Evolutionary conservation across 2,329 filamentous ascomycete genomes (phyloP).

Genomic region (Fusarium illudens): DNA sequence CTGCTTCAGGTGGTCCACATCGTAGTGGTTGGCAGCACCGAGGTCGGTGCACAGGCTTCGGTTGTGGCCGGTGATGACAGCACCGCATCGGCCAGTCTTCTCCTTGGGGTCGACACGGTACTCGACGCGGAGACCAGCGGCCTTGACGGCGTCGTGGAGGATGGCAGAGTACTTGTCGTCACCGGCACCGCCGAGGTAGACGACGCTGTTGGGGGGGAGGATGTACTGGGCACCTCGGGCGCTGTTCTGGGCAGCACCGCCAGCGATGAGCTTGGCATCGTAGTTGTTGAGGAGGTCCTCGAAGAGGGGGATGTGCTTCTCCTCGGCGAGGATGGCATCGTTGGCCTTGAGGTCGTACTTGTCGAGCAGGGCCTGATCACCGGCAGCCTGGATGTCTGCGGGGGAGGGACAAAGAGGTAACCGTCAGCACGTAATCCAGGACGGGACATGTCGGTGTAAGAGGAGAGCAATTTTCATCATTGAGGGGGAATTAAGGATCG

Average conservation of each 20-base stretch:
- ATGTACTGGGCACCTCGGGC: conserved; percentile 97
- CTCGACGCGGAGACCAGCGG: conserved; percentile 90
- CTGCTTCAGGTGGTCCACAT: conserved; percentile 89
- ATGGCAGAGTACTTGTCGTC: conserved; percentile 95
- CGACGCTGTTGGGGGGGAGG: conserved; percentile 85
- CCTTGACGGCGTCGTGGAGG: conserved; percentile 83
- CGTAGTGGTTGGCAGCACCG: conserved; percentile 96
- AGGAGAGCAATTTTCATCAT: background rate
- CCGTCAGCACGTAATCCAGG: conserved; percentile 28
- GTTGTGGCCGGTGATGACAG: conserved; percentile 96
- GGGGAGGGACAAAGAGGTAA: conserved; percentile 6
- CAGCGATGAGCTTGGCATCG: conserved; percentile 92
- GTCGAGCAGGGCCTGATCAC: conserved; percentile 82
- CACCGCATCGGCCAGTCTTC: conserved; percentile 92
- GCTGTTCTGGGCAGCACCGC: conserved; percentile 97
- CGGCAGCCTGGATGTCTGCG: conserved; percentile 87
- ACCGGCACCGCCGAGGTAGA: conserved; percentile 93
- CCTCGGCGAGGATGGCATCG: conserved; percentile 95
- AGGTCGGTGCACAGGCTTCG: conserved; percentile 94
- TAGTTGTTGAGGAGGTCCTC: conserved; percentile 94
- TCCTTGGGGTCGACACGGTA: conserved; percentile 88
- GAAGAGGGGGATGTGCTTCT: conserved; percentile 88
- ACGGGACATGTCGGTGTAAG: conserved; percentile 16
- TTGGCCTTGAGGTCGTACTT: conserved; percentile 96
- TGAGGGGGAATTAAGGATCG: background rate